Evolutionary conservation across 1,284 basidiomycete genomes (phyloP), one percentile per base, ranked within the genome.

Genomic region (Naganishia sp.): DNA sequence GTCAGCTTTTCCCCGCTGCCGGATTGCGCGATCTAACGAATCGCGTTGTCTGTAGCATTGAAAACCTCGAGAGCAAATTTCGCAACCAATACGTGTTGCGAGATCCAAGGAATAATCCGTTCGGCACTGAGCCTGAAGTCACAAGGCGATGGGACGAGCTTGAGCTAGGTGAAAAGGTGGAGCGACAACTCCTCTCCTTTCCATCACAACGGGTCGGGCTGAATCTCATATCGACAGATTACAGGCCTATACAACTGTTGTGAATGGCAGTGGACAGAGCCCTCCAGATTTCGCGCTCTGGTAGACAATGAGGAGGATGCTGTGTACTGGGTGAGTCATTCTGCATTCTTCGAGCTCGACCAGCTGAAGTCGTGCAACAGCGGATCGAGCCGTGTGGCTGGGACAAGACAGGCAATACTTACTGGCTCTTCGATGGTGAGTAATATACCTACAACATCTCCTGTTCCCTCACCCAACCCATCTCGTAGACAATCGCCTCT

Each of bases 261-360:
- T 73, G 83, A 85, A 70, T 84, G 83, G 83, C 83, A 84, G 70
- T 73, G 84, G 70, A 74, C 73, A 50, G 81, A 84, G 63, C 80
- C 83, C 0, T 80, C 82, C 18, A 74, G 82, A 5, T 84, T 84
- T 68, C 73, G 83, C 55, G 81, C 79, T 21, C 73, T 83, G 21
- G 72, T 84, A 44, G 80, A 79, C 68, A 76, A 75, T 10, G 82
- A 84, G 55, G 81, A 82, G 6, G 82, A 83, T 9, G 75, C 81
- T 18, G 75, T 78, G 0, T 76, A 77, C 49, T 83, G 83, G 83
- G 81, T 82, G 45, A 50, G 81, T 72, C 21, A 36, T 18, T 28
- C 13, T 6, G n/a, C 31, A 4, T 21, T 21, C 2, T 21, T 1
- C 18, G 1, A 5, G 16, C 6, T 2, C 13, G 1, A 16, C 2